phyloP scores from a whole-genome alignment of 1,284 basidiomycete genomes.

The Leucoagaricus sp. region DNA sequence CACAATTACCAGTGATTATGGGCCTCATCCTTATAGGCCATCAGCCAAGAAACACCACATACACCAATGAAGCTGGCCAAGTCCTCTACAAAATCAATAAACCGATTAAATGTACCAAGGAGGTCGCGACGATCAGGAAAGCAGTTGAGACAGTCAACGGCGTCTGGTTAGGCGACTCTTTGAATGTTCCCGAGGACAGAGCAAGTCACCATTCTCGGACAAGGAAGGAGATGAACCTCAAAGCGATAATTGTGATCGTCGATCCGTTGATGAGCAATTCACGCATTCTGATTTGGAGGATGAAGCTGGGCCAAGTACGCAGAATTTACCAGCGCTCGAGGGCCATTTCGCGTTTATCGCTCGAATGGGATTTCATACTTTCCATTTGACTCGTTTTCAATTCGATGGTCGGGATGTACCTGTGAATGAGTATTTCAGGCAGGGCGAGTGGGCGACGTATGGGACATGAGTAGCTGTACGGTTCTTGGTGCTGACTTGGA shows the following conservation, averaged over 20 bases:
- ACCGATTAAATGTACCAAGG: background rate
- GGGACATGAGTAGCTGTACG: conserved; percentile 2
- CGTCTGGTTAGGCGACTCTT: background rate
- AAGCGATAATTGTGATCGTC: background rate
- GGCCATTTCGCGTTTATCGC: conserved; percentile 19
- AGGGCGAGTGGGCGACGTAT: conserved; percentile 14
- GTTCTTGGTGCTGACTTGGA: background rate
- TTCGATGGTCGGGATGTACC: conserved; percentile 8
- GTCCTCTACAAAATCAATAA: conserved; percentile 16
- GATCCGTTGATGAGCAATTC: background rate
- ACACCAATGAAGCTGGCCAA: conserved; percentile 13
- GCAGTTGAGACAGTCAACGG: background rate
- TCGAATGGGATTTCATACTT: conserved; percentile 11
- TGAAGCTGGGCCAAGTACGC: background rate
- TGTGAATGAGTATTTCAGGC: conserved; percentile 13
- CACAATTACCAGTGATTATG: too few relatives aligned
- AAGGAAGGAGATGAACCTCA: background rate
- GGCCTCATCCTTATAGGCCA: conserved; percentile 14
- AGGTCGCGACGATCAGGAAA: conserved; percentile 9
- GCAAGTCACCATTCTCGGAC: conserved; percentile 8
- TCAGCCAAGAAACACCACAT: conserved; percentile 16
- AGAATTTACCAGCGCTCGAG: conserved; percentile 2
- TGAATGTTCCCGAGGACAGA: background rate
- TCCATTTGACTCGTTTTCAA: conserved; percentile 5
- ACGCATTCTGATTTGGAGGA: conserved; percentile 1